phyloP scores from a whole-genome alignment of 768 basidiomycete genomes.

The Filobasidium wieringae region DNA sequence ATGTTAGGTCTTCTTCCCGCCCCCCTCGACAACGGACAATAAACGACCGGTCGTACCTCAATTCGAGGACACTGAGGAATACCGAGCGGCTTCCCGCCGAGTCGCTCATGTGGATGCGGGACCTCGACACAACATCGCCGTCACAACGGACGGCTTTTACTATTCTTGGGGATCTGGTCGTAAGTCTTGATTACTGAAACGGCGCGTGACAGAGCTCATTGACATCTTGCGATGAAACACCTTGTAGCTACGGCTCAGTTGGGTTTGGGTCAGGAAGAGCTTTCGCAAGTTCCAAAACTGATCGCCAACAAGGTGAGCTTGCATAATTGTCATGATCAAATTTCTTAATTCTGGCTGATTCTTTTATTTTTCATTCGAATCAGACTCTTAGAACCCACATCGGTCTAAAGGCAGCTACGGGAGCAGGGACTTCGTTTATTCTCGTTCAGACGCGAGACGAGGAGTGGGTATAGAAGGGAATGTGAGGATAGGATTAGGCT shows the following conservation, averaged over 20 bases:
- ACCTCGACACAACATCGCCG: conserved; percentile 41
- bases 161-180: conserved; percentile 43
- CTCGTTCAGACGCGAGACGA: background rate
- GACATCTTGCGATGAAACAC: background rate
- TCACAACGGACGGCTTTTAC: conserved; percentile 39
- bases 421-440: background rate
- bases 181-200: conserved; percentile 18
- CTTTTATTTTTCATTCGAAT: background rate
- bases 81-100: conserved; percentile 25
- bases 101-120: conserved; percentile 41
- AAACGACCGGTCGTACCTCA: conserved; percentile 32
- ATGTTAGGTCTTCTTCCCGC: conserved; percentile 40
- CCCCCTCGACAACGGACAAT: conserved; percentile 37
- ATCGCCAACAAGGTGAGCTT: conserved; percentile 15
- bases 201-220: background rate
- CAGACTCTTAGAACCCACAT: background rate
- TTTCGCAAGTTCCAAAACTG: conserved; percentile 36
- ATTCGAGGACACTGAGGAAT: conserved; percentile 22
- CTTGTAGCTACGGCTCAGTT: conserved; percentile 35
- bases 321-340: background rate
- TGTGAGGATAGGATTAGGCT: background rate
- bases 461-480: too few species aligned
- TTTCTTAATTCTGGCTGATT: background rate
- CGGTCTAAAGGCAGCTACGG: background rate
- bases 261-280: conserved; percentile 39